Evolutionary conservation across 768 basidiomycete species (phyloP).

Genomic region (Rhizopogon sp.): DNA sequence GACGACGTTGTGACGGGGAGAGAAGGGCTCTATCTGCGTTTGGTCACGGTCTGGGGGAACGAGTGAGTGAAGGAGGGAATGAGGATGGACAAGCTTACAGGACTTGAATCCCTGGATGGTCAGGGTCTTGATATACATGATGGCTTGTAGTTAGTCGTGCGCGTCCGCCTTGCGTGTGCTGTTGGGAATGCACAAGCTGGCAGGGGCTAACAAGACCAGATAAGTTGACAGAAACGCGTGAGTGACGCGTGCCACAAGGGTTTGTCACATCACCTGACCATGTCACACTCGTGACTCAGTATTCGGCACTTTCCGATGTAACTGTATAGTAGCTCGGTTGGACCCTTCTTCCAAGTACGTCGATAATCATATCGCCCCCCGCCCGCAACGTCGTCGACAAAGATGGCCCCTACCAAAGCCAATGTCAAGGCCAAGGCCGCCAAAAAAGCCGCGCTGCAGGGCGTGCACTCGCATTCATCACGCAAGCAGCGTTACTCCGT

Average conservation of each 20-base stretch:
- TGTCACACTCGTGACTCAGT: background rate
- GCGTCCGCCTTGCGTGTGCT: background rate
- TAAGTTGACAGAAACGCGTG: background rate
- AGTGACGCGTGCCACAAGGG: background rate
- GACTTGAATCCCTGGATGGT: slow-evolving; percentile 98
- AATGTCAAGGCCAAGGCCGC: slow-evolving; percentile 83
- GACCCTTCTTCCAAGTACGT: no score
- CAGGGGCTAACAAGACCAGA: no score
- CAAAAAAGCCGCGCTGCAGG: slow-evolving; percentile 94
- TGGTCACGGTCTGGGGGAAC: slow-evolving; percentile 67
- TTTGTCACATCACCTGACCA: background rate
- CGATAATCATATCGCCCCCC: no score
- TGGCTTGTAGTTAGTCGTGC: background rate
- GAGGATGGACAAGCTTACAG: slow-evolving; percentile 44
- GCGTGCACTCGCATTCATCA: slow-evolving; percentile 65
- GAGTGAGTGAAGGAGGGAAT: slow-evolving; percentile 2
- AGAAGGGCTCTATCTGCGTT: slow-evolving; percentile 92
- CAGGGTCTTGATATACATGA: slow-evolving; percentile 83
- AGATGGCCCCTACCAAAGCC: slow-evolving; percentile 22
- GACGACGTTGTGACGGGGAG: slow-evolving; percentile 90
- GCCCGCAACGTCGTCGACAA: background rate
- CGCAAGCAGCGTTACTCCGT: slow-evolving; percentile 84
- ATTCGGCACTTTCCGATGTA: background rate
- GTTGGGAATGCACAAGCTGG: background rate
- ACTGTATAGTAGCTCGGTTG: background rate